Base-by-base conservation (phyloP, 2,329 filamentous ascomycete genomes). In the Penicillium paneum region DNA sequence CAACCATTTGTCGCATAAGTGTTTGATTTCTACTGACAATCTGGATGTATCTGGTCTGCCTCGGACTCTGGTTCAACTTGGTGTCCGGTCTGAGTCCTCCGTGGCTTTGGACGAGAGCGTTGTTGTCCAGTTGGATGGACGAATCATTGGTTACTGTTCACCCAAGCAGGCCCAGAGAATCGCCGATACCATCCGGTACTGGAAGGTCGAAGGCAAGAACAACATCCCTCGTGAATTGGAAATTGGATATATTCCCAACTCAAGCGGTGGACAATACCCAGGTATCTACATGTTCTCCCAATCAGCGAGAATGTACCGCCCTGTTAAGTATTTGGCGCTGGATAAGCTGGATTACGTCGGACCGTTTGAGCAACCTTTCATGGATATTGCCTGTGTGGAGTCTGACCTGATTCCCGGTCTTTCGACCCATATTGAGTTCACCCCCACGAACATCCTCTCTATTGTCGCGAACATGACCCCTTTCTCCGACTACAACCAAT, bases 381-480 rank as follows among this genome's bases (percentile, higher is more conserved):
- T 99, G 93, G 91, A 91, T 45, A 96, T 99, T 70, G 92, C 94
- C 21, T 92, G 91, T 64, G 87, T 90, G n/a, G 88, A 92, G 46
- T 82, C 87, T 32, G 94, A 99, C 71, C 85, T 97, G 57, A 82
- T 89, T 28, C 89, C 91, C n/a, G 91, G 91, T 45, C 83, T 92
- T 67, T 91, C 91, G 5, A 96, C 91, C 0, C 94, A 99, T 69
- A 91, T 97, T 41, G 94, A 99, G 74, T 90, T 89, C 66, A 88
- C 92, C 54, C 92, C 94, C 1, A 99, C 94, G 31, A 94, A 97
- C 74, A 97, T 99, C 62, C 84, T 99, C 26, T 97, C 93, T 8
- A 97, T 99, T 61, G 82, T 99, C 48, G 94, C 94, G 67, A 97
- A 97, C 76, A 96, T 97, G 88, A 99, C 94, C 0, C 94, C 94